phyloP scores from a whole-genome alignment of 2,329 filamentous ascomycete species.

The Colletotrichum tropicale region DNA sequence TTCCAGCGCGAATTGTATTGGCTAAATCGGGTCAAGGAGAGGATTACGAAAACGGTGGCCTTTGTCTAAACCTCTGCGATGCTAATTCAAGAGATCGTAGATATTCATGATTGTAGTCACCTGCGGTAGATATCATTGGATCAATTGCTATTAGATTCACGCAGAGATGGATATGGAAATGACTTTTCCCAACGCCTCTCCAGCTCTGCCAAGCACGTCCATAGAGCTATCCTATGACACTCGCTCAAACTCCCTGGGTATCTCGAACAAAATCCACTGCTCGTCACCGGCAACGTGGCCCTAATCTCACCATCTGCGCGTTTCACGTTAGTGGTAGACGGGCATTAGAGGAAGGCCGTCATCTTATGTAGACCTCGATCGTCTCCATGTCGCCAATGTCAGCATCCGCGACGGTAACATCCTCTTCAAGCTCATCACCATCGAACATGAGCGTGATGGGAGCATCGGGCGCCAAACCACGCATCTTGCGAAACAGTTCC shows the following conservation, averaged over 20 bases:
- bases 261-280: constrained; percentile 6
- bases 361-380: constrained; percentile 72
- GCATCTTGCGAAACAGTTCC: constrained; percentile 61
- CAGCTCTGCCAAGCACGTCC: neutral
- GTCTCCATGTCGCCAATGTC: constrained; percentile 78
- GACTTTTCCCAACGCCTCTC: neutral
- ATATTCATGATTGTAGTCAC: neutral
- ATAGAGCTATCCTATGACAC: neutral
- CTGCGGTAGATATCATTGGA: neutral
- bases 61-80: neutral
- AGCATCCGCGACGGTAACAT: constrained; percentile 64
- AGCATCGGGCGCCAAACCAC: constrained; percentile 53
- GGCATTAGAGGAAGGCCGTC: neutral
- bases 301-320: neutral
- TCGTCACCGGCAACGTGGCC: neutral
- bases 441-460: constrained; percentile 73
- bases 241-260: constrained; percentile 15
- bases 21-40: neutral
- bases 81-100: neutral
- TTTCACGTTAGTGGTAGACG: neutral
- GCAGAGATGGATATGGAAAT: neutral
- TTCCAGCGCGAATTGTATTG: neutral
- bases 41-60: neutral
- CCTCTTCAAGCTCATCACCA: constrained; percentile 70
- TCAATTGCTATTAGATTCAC: neutral